These are phyloP conservation scores for Aspergillus glaucus DNA, from an alignment of 2,329 filamentous ascomycete genomes.

Conservation along the genomic window DNA sequence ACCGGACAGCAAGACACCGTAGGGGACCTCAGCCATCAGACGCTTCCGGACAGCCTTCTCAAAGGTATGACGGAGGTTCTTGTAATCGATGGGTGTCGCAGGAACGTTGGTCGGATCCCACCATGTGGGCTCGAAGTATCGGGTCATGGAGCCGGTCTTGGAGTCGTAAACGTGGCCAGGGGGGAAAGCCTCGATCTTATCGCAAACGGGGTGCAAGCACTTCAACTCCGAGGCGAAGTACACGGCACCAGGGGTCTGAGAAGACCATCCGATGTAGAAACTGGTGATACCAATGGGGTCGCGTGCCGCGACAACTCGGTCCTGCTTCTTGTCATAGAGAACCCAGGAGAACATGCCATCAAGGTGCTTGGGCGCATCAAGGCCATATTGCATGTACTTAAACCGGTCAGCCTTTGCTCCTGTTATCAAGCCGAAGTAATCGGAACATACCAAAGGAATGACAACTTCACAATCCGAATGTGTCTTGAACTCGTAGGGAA, in stretches of 20 bases:
- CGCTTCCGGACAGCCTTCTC: constrained; percentile 93
- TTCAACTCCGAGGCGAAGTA: constrained; percentile 98
- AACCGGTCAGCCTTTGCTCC: constrained; percentile 11
- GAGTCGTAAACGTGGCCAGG: constrained; percentile 96
- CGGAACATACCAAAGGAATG: constrained; percentile 75
- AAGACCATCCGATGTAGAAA: constrained; percentile 92
- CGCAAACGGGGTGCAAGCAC: constrained; percentile 85
- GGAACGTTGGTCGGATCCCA: constrained; percentile 78
- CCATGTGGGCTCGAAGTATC: constrained; percentile 91
- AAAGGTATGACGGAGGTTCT: constrained; percentile 69
- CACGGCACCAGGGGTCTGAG: constrained; percentile 70
- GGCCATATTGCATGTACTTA: constrained; percentile 84
- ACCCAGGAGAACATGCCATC: constrained; percentile 99
- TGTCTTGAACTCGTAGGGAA: constrained; percentile 93
- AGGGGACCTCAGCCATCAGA: constrained; percentile 97
- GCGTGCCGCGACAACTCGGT: constrained; percentile 86
- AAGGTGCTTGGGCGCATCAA: constrained; percentile 86
- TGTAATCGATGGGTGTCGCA: constrained; percentile 73
- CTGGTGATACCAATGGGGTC: constrained; percentile 97
- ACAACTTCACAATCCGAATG: constrained; percentile 98
- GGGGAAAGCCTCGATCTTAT: constrained; percentile 89
- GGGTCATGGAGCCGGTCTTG: constrained; percentile 72
- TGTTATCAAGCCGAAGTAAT: not conserved
- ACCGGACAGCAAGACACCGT: constrained; percentile 90
- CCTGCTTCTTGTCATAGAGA: constrained; percentile 88